These are phyloP conservation scores for Rhodotorula sp. DNA, from an alignment of 1,284 basidiomycete species.

Conservation along the genomic window DNA sequence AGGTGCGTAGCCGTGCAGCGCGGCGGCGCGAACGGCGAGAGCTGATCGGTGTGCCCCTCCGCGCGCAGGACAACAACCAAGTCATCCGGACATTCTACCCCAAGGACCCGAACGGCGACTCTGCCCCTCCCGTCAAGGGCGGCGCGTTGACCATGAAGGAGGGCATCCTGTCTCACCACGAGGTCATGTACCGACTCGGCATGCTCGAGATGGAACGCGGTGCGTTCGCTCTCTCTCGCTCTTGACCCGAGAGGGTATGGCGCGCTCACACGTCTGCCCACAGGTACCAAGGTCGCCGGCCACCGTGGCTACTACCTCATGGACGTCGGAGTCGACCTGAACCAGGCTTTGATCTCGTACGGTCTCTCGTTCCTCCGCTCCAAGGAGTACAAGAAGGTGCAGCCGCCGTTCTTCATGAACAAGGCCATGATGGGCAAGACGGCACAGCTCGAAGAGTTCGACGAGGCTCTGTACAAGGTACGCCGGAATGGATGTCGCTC, in stretches of 20 bases:
- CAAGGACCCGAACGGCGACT: conserved; percentile 59
- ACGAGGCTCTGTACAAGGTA: conserved; percentile 97
- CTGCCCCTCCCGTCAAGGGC: conserved; percentile 50
- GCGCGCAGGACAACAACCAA: conserved; percentile 78
- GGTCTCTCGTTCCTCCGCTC: conserved; percentile 88
- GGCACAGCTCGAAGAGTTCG: conserved; percentile 95
- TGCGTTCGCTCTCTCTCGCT: too few species aligned
- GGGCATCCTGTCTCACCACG: conserved; percentile 90
- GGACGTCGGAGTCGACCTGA: conserved; percentile 93
- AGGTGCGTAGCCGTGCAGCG: conserved; percentile 58
- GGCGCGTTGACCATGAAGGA: conserved; percentile 59
- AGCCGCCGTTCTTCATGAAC: conserved; percentile 98
- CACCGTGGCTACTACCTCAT: conserved; percentile 96
- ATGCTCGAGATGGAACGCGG: conserved; percentile 57
- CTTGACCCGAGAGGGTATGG: not conserved
- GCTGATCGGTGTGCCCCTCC: conserved; percentile 6
- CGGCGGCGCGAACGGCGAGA: not conserved
- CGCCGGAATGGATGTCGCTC: conserved; percentile 7
- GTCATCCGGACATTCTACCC: conserved; percentile 80
- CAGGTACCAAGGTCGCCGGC: conserved; percentile 86
- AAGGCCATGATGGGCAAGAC: conserved; percentile 97
- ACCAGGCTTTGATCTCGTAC: conserved; percentile 93
- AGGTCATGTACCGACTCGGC: conserved; percentile 88
- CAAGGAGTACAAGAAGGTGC: conserved; percentile 85
- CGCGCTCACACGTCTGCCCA: not conserved